These are phyloP conservation scores for Tolypocladium sp. DNA, from an alignment of 2,329 filamentous ascomycete genomes.

Conservation along the genomic window DNA sequence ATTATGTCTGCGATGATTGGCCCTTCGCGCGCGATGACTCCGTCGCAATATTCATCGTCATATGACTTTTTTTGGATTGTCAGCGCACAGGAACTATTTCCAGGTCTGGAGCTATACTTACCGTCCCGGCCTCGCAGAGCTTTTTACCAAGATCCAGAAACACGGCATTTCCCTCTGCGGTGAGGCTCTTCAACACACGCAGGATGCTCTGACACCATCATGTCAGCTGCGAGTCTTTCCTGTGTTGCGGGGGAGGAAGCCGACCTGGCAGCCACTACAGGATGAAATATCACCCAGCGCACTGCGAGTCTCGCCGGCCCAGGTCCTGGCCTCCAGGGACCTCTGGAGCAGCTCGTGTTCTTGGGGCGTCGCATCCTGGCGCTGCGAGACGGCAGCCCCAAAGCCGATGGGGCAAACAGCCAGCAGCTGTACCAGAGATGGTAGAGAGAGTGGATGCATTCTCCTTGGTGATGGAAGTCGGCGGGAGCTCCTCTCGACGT, in stretches of 20 bases:
- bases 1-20: slow-evolving; percentile 42
- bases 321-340: background rate
- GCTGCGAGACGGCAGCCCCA: background rate
- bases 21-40: slow-evolving; percentile 40
- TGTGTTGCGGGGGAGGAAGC: background rate
- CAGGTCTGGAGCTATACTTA: slow-evolving; percentile 25
- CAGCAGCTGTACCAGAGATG: background rate
- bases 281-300: slow-evolving; percentile 1
- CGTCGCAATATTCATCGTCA: slow-evolving; percentile 46
- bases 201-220: slow-evolving; percentile 7
- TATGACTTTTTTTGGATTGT: background rate
- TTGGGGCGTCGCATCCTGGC: background rate
- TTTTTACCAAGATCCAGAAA: slow-evolving; percentile 24
- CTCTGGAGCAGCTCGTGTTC: background rate
- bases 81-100: background rate
- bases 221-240: background rate
- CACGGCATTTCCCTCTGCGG: slow-evolving; percentile 30
- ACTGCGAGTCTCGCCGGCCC: background rate
- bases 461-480: background rate
- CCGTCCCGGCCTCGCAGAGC: slow-evolving; percentile 22
- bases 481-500: background rate
- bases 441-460: background rate
- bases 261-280: slow-evolving; percentile 17
- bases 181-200: slow-evolving; percentile 31
- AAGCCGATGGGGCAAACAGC: background rate